Conservation (phyloP, 192 early-diverging fungal species). For the Gamsiella multidivaricata region DNA sequence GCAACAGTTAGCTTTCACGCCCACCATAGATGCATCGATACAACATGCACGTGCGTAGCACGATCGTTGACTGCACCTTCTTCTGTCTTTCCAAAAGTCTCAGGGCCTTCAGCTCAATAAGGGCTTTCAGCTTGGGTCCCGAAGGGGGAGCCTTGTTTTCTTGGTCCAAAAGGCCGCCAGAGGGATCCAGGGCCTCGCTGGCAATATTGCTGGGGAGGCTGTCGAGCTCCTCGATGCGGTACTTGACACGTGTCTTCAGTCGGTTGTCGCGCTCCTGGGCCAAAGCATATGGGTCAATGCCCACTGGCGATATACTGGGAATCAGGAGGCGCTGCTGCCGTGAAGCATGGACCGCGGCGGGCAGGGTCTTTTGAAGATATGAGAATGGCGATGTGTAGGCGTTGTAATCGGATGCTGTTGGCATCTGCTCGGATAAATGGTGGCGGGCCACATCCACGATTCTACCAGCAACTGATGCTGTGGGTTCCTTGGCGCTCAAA, state of each 20-base stretch:
- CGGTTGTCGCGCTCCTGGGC: slow-evolving; percentile 82
- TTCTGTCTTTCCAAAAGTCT: slow-evolving; percentile 83
- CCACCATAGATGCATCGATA: background rate
- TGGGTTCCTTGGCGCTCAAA: slow-evolving; percentile 58
- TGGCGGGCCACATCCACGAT: slow-evolving; percentile 67
- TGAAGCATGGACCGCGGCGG: slow-evolving; percentile 59
- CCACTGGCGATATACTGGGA: slow-evolving; percentile 78
- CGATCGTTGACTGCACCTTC: too few species aligned
- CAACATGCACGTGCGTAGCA: too few species aligned
- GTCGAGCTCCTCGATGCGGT: slow-evolving; percentile 85
- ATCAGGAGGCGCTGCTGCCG: slow-evolving; percentile 79
- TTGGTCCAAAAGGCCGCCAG: slow-evolving; percentile 28
- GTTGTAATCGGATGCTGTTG: slow-evolving; percentile 58
- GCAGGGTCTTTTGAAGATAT: slow-evolving; percentile 67
- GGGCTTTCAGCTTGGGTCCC: slow-evolving; percentile 76
- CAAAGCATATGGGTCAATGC: slow-evolving; percentile 83
- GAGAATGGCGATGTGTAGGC: slow-evolving; percentile 67
- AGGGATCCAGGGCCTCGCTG: slow-evolving; percentile 60
- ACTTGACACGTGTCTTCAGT: slow-evolving; percentile 73
- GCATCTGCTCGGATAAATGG: slow-evolving; percentile 46
- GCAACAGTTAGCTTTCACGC: background rate
- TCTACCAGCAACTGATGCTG: slow-evolving; percentile 59
- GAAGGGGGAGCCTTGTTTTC: slow-evolving; percentile 47
- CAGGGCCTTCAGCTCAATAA: slow-evolving; percentile 92
- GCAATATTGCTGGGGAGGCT: slow-evolving; percentile 72